Evolutionary conservation across 2,329 filamentous ascomycete species (phyloP), one percentile per base, ranked within the genome.

Genomic region (Cordyceps fumosorosea): DNA sequence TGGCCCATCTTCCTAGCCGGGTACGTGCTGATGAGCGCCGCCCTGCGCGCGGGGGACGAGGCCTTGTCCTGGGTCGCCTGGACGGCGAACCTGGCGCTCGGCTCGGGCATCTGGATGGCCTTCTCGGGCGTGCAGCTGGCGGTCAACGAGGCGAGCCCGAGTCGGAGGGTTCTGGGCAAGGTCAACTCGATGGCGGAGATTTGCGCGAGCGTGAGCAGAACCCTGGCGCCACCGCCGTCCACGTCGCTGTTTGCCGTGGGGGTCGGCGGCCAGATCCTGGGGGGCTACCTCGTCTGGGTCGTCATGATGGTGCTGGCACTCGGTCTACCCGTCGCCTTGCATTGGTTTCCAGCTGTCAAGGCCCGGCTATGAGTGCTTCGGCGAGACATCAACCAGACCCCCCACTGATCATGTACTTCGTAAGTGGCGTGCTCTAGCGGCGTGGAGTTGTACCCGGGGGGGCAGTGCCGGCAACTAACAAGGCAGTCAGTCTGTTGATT

Each of bases 1-100:
- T 92, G 89, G 76, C 89, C 89, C 0, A 68, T 86, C 53, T 86
- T 90, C 69, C 86, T 91, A 69, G 69, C 72, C 1, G 60, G 84
- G 0, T 78, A 82, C 63, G 87, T 88, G 68, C 29, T 80, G 3
- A 70, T 91, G 10, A 78, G 88, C 50, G 77, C 81, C 2, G 64
- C 75, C 2, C 66, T 75, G 3, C 69, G 74, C 14, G 53, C 11
- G 16, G 37, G 12, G 14, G 42, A 29, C 16, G 16, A 32, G 3
- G 37, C 18, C 7, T 1, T 45, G 2, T 45, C 20, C 1, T 56
- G 10, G 16, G 20, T 29, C 14, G 24, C 32, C 54, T 56, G 54
- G 54, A 5, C 18, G 11, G 6, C 18, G 3, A 56, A 32, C 32
- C 5, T 20, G 16, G 20, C 20, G 10, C 29, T 52, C 24, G 48